Conservation (phyloP, 2,329 filamentous ascomycete genomes). For the Mycosphaerelloides madeirae region DNA sequence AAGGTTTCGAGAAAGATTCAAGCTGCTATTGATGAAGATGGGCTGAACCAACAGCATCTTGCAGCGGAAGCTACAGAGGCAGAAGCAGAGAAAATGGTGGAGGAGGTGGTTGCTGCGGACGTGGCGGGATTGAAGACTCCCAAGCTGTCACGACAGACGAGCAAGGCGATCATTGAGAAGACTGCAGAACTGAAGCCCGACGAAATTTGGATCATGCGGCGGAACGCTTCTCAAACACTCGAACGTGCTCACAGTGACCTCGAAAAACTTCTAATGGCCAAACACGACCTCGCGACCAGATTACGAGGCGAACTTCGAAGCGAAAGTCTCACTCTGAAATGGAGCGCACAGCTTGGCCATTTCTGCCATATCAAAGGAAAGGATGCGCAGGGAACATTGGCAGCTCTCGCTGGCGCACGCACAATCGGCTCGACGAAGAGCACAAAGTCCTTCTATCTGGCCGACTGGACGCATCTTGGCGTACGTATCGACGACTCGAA, state of each 20-base stretch:
- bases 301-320: constrained; percentile 57
- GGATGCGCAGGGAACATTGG: constrained; percentile 51
- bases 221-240: constrained; percentile 62
- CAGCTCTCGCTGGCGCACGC: constrained; percentile 41
- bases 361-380: constrained; percentile 87
- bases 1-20: constrained; percentile 67
- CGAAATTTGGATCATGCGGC: constrained; percentile 61
- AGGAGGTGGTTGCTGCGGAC: constrained; percentile 64
- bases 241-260: constrained; percentile 64
- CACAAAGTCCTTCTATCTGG: constrained; percentile 77
- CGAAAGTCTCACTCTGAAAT: constrained; percentile 68
- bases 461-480: constrained; percentile 80
- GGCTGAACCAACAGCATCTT: constrained; percentile 73
- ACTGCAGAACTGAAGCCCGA: constrained; percentile 25
- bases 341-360: constrained; percentile 82
- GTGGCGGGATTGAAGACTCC: constrained; percentile 52
- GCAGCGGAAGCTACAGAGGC: constrained; percentile 67
- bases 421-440: constrained; percentile 74
- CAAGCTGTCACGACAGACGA: constrained; percentile 21
- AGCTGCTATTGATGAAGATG: constrained; percentile 85
- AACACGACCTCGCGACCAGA: constrained; percentile 53
- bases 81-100: constrained; percentile 67
- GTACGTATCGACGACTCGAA: constrained; percentile 72
- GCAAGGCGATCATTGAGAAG: constrained; percentile 12
- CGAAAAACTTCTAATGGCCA: constrained; percentile 55